A percentile compares a stretch with the other conserved stretches of the same genome.
These are phyloP conservation scores for Daldinia vernicosa DNA, from an alignment of 495 filamentous ascomycete genomes.

Conservation along the genomic window DNA sequence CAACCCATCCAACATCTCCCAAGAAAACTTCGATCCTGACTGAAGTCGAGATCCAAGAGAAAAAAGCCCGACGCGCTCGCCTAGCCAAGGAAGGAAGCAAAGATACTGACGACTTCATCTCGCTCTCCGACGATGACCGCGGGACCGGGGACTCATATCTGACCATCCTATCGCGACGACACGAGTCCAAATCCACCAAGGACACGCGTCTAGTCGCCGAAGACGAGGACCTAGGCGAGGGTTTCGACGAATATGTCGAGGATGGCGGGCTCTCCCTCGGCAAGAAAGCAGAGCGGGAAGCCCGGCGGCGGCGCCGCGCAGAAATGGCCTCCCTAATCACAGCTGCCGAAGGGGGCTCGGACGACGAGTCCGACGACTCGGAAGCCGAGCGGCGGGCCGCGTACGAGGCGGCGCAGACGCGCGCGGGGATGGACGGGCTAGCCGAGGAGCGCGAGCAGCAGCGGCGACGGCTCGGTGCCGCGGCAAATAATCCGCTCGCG, in stretches of 20 bases:
- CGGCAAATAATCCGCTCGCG: conserved; percentile 21
- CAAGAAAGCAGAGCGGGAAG: conserved; percentile 80
- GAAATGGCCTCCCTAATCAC: conserved; percentile 87
- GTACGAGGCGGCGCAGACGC: conserved; percentile 88
- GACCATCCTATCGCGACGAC: conserved; percentile 58
- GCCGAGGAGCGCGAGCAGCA: conserved; percentile 49
- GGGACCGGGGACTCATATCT: conserved; percentile 52
- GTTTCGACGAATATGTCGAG: conserved; percentile 90
- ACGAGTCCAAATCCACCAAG: conserved; percentile 51
- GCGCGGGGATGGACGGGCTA: conserved; percentile 78
- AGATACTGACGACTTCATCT: conserved; percentile 74
- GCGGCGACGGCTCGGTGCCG: conserved; percentile 37
- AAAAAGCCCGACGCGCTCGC: conserved; percentile 85
- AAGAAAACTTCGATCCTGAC: conserved; percentile 69
- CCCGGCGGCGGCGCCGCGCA: conserved; percentile 69
- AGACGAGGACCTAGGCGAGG: conserved; percentile 94
- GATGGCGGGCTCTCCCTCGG: conserved; percentile 84
- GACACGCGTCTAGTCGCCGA: conserved; percentile 78
- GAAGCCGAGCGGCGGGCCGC: conserved; percentile 82
- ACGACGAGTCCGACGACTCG: conserved; percentile 71
- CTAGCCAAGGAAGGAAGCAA: conserved; percentile 65
- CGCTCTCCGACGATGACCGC: conserved; percentile 68
- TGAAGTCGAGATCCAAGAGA: conserved; percentile 88
- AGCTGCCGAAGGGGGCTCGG: conserved; percentile 73
- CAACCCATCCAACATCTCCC: conserved; percentile 3